Conservation (phyloP, 805 yeast genomes). For the Nakazawaea molendinolei region DNA sequence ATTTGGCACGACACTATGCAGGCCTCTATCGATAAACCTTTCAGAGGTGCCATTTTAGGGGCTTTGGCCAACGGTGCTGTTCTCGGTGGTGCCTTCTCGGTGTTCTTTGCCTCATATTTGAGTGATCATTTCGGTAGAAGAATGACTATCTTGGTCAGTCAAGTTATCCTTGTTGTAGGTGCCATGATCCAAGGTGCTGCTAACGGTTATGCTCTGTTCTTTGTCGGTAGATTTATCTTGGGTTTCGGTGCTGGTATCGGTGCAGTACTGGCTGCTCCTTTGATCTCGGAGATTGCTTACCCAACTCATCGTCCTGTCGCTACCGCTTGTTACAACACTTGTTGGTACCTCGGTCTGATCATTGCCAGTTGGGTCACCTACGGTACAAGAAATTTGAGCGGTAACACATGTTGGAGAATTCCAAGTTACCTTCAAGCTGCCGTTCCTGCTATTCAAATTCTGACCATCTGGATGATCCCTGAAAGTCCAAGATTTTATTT, state of each 20-base stretch:
- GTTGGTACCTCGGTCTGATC: constrained; percentile 50
- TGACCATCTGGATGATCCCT: constrained; percentile 31
- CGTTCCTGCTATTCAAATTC: constrained; percentile 26
- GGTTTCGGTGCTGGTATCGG: constrained; percentile 36
- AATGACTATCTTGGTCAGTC: constrained; percentile 9
- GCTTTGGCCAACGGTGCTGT: constrained; percentile 33
- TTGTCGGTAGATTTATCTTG: constrained; percentile 33
- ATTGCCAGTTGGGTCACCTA: constrained; percentile 46
- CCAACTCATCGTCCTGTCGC: constrained; percentile 32
- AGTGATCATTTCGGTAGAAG: constrained; percentile 38
- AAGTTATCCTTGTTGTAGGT: constrained; percentile 6
- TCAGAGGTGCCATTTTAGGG: constrained; percentile 36
- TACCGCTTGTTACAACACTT: constrained; percentile 37
- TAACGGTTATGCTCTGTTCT: constrained; percentile 24
- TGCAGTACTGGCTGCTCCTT: constrained; percentile 33
- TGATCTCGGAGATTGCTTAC: constrained; percentile 39
- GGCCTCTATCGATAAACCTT: constrained; percentile 28
- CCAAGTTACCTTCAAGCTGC: constrained; percentile 34
- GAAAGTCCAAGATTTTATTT: constrained; percentile 43
- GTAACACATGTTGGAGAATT: constrained; percentile 9
- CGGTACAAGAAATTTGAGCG: constrained; percentile 27
- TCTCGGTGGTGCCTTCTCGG: constrained; percentile 31
- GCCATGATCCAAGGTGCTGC: constrained; percentile 12
- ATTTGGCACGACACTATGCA: constrained; percentile 34
- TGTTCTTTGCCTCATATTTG: constrained; percentile 22